Evolutionary conservation across 169 alveolate genomes (phyloP).

Genomic region (Fabrea salina): DNA sequence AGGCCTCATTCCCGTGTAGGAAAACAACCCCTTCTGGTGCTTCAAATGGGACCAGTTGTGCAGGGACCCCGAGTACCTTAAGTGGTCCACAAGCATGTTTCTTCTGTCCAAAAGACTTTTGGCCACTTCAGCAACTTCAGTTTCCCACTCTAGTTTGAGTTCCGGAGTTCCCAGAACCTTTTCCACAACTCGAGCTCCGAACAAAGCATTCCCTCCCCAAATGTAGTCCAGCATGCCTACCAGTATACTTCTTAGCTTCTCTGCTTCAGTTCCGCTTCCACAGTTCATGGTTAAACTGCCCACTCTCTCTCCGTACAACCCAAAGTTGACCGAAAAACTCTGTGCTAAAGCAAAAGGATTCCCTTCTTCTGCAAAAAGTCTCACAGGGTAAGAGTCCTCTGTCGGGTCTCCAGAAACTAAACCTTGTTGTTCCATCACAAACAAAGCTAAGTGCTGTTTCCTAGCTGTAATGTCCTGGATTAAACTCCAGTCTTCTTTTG

Average conservation of each 20-base stretch:
- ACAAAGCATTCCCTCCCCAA: slow-evolving; percentile 75
- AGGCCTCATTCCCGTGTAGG: slow-evolving; percentile 79
- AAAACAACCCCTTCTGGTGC: slow-evolving; percentile 84
- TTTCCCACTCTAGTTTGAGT: slow-evolving; percentile 64
- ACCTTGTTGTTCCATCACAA: slow-evolving; percentile 90
- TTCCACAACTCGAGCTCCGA: slow-evolving; percentile 77
- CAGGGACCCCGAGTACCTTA: slow-evolving; percentile 54
- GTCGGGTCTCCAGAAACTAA: slow-evolving; percentile 83
- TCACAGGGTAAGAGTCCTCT: slow-evolving; percentile 75
- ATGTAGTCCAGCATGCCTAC: slow-evolving; percentile 65
- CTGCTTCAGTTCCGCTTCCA: slow-evolving; percentile 64
- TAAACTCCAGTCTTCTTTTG: slow-evolving; percentile 76
- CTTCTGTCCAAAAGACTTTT: slow-evolving; percentile 73
- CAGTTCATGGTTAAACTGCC: slow-evolving; percentile 84
- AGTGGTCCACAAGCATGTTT: slow-evolving; percentile 36
- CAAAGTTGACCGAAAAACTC: slow-evolving; percentile 86
- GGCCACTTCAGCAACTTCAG: slow-evolving; percentile 76
- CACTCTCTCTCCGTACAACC: slow-evolving; percentile 88
- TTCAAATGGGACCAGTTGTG: slow-evolving; percentile 75
- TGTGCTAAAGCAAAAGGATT: slow-evolving; percentile 69
- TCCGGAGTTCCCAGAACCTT: slow-evolving; percentile 64
- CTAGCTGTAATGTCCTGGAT: slow-evolving; percentile 70
- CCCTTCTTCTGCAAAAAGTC: slow-evolving; percentile 63
- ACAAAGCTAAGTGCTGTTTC: slow-evolving; percentile 63
- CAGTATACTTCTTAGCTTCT: slow-evolving; percentile 59